Evolutionary conservation across 2,329 filamentous ascomycete genomes (phyloP).

Genomic region (Apiospora marii): DNA sequence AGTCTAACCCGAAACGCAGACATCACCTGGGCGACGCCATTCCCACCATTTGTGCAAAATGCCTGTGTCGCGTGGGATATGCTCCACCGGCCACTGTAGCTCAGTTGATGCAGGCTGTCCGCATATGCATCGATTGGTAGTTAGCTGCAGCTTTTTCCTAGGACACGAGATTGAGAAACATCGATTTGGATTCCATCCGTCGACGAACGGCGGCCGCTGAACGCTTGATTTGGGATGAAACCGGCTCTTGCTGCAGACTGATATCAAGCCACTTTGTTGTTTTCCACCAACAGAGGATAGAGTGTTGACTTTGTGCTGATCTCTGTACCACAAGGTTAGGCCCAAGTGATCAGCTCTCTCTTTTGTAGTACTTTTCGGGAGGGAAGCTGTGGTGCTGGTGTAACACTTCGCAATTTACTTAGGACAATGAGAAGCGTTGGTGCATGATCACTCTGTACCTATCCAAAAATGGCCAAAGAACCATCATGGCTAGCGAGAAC

Average conservation of each 20-base stretch:
- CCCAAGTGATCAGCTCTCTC: not conserved
- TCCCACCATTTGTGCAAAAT: not conserved
- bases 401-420: not conserved
- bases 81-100: not conserved
- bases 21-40: not conserved
- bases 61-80: not conserved
- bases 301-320: not conserved
- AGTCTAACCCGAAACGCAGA: not conserved
- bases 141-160: not conserved
- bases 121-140: too few species aligned
- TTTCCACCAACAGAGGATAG: not conserved
- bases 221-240: not conserved
- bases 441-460: not conserved
- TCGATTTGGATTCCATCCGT: not conserved
- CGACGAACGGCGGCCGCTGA: not conserved
- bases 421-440: not conserved
- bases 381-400: not conserved
- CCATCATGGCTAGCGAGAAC: not conserved
- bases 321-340: not conserved
- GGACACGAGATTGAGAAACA: not conserved
- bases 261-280: not conserved
- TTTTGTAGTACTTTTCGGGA: not conserved
- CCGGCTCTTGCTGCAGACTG: not conserved
- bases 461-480: not conserved
- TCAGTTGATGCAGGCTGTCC: not conserved